Evolutionary conservation across 1,139 yeast genomes (phyloP).

Genomic region (Hanseniaspora gamundiae): DNA sequence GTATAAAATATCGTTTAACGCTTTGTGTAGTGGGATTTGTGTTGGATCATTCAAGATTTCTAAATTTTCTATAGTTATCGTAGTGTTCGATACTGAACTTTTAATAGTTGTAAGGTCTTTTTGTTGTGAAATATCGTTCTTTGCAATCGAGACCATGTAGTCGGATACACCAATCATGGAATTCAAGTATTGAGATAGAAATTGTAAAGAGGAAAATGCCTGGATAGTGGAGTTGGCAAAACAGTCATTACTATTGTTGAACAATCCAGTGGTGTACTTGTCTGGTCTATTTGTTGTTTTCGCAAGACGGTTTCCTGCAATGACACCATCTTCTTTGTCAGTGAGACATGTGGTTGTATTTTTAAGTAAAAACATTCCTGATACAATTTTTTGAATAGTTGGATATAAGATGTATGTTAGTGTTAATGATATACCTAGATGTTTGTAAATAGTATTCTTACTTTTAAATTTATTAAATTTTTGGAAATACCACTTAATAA

Average conservation of each 20-base stretch:
- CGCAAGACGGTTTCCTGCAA: not conserved
- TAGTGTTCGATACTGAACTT: not conserved
- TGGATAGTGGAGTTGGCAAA: constrained; percentile 88
- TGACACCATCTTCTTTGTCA: not conserved
- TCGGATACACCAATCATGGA: constrained; percentile 22
- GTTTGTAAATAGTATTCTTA: not conserved
- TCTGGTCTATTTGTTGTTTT: constrained; percentile 24
- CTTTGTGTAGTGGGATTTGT: constrained; percentile 8
- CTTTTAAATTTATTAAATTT: not conserved
- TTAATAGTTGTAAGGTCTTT: not conserved
- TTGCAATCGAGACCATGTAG: too few relatives aligned
- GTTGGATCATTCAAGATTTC: not conserved
- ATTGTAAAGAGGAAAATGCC: constrained; percentile 63
- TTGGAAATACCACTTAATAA: not conserved
- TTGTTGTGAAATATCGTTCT: not conserved
- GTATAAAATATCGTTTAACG: constrained; percentile 32
- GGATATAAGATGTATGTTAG: not conserved
- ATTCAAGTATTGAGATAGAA: constrained; percentile 50
- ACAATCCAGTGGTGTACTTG: constrained; percentile 67
- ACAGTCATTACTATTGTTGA: constrained; percentile 78
- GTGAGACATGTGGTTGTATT: not conserved
- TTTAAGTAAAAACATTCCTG: not conserved
- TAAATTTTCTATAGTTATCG: not conserved
- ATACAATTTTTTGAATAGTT: not conserved
- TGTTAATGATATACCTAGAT: not conserved